Evolutionary conservation across 768 basidiomycete genomes (phyloP).

Genomic region (Amanita molliuscula): DNA sequence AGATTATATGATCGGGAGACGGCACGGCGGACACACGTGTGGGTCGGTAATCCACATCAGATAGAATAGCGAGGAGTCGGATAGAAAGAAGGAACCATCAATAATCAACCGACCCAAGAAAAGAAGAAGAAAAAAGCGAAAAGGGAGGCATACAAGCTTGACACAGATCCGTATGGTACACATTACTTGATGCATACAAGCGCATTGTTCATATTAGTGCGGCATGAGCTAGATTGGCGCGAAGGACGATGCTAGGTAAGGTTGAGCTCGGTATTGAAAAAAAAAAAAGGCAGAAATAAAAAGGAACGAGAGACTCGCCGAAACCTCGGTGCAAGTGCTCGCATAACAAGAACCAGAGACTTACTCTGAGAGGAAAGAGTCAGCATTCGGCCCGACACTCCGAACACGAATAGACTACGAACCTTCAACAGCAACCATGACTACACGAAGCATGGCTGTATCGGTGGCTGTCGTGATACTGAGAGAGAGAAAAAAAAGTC

Average conservation of each 20-base stretch:
- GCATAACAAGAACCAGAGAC: conserved; percentile 24
- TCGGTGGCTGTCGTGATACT: conserved; percentile 85
- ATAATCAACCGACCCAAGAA: neutral
- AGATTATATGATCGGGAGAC: neutral
- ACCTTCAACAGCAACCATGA: conserved; percentile 97
- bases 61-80: neutral
- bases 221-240: conserved; percentile 3
- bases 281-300: conserved; percentile 6
- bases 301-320: conserved; percentile 8
- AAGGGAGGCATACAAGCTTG: neutral
- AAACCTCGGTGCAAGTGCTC: neutral
- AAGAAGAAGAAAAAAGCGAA: neutral
- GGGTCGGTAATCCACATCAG: neutral
- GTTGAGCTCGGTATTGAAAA: neutral
- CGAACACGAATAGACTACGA: conserved; percentile 16
- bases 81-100: neutral
- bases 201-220: conserved; percentile 1
- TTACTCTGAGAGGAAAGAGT: conserved; percentile 46
- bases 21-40: neutral
- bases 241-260: neutral
- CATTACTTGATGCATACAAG: conserved; percentile 4
- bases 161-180: neutral
- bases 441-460: conserved; percentile 77
- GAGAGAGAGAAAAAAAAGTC: neutral
- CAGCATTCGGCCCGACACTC: neutral